Evolutionary conservation across 192 early-diverging fungal species (phyloP).

Genomic region (Pilaira anomala): DNA sequence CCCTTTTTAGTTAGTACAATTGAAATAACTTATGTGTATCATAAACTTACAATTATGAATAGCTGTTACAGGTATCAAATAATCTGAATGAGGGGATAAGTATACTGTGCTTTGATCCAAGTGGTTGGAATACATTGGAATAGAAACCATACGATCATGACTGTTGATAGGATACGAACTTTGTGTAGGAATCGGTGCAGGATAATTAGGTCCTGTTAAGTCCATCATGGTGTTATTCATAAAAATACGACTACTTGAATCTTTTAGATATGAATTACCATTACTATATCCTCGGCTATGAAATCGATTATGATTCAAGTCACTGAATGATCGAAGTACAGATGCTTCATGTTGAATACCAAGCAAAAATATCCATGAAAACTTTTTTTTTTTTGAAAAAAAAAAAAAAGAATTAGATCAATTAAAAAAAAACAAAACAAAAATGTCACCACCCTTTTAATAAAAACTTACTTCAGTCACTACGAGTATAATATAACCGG

Average conservation of each 20-base stretch:
- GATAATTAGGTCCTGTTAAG: slow-evolving; percentile 6
- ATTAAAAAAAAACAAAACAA: too few species aligned
- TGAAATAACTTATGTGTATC: neutral
- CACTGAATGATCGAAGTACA: slow-evolving; percentile 3
- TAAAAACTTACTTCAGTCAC: slow-evolving; percentile 49
- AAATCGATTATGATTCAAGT: neutral
- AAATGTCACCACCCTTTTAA: slow-evolving; percentile 28
- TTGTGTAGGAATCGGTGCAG: neutral
- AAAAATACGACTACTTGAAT: neutral
- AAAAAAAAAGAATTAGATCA: neutral
- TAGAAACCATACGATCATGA: neutral
- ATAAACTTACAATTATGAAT: slow-evolving; percentile 16
- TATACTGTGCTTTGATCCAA: neutral
- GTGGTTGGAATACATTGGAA: slow-evolving; percentile 4
- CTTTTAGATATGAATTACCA: neutral
- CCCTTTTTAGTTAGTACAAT: neutral
- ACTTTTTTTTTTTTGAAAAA: slow-evolving; percentile 4
- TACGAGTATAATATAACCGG: slow-evolving; percentile 27
- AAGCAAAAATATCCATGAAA: slow-evolving; percentile 22
- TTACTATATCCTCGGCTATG: neutral
- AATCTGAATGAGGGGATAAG: slow-evolving; percentile 31
- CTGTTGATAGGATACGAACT: neutral
- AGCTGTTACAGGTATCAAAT: slow-evolving; percentile 52
- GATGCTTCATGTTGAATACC: slow-evolving; percentile 10
- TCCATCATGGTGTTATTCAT: neutral